Evolutionary conservation across 805 yeast species (phyloP), one percentile per base, ranked within the genome.

Genomic region (Candida pseudoglaebosa): DNA sequence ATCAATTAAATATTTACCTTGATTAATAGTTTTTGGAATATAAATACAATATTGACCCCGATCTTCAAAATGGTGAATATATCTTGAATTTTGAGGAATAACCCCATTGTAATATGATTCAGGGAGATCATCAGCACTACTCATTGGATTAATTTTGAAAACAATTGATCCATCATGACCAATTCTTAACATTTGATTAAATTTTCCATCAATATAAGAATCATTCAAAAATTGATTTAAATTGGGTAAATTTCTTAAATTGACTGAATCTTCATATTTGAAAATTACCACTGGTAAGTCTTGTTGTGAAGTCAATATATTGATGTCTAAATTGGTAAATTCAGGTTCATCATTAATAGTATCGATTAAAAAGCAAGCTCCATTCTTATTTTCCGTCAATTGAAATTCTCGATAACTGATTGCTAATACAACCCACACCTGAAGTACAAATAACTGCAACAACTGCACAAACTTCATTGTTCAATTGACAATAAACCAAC

Each of bases 201-300:
- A 10, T n/a, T 14, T 21, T 7, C 36, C 36, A 21, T 33, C 36
- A n/a, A 42, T 16, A 38, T 42, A 42, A 15, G 42, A 34, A 26
- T 42, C 37, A 31, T 42, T 38, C 24, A 36, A 24, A 28, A 42
- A 42, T 4, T 35, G 29, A 33, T 42, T 33, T 14, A 42, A 42
- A 36, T 42, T 42, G n/a, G 45, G 45, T 24, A 42, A 38, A 13
- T 42, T 39, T 26, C 28, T 38, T 15, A 36, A 42, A 14, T 36
- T 20, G 2, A 34, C 16, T 4, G 30, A 35, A 24, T 39, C 42
- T 12, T 21, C 13, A 26, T 42, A 42, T n/a, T 38, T 32, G 22
- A 38, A 42, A 18, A 42, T 21, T 3, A 42, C 19, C 35, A 42
- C 15, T 15, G 45, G 45, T 3, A 42, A 32, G 8, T 17, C 22